Evolutionary conservation across 192 early-diverging fungal species (phyloP), one percentile per base, ranked within the genome.

Genomic region (Backusella macrospora): DNA sequence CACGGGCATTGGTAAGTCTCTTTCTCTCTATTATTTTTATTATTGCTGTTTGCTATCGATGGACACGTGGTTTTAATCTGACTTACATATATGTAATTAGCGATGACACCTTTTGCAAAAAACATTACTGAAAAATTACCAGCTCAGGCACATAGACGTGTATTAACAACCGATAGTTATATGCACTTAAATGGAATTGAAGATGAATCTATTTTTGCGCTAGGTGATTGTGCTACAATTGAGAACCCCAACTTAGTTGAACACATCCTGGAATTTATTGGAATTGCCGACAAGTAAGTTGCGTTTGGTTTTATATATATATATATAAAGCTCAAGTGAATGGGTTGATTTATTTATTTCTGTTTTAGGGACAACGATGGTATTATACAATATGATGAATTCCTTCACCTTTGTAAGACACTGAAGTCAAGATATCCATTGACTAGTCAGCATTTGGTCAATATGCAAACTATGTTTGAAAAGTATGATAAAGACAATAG

Each of bases 201-300:
- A 0, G 82, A 84, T 70, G 52, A 59, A 59, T 59, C 52, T 59
- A 85, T 91, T 10, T 93, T 89, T 77, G 90, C 92, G 5, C 78
- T 93, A 46, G 92, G 92, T 13, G 92, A 93, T 75, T 92, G 91
- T 75, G 83, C 91, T 8, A 92, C 89, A 9, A 87, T 93, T 43
- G 88, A 89, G 37, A 86, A 88, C 67, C 92, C 91, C 39, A 84
- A 89, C n/a, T 76, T 86, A 43, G 68, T 82, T 26, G 65, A 80
- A 13, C 76, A 78, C 34, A 78, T 86, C 48, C 81, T 87, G 79
- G 37, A 85, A 3, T 67, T 82, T 44, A 81, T 85, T 62, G 62
- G 82, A 65, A 79, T 83, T 15, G 80, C 82, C 45, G 89, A 89
- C 59, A 55, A 45, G 75, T 78, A 73, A 73, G 75, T 47, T 2